phyloP scores from a whole-genome alignment of 805 yeast genomes.

The Pichia ethanolica region DNA sequence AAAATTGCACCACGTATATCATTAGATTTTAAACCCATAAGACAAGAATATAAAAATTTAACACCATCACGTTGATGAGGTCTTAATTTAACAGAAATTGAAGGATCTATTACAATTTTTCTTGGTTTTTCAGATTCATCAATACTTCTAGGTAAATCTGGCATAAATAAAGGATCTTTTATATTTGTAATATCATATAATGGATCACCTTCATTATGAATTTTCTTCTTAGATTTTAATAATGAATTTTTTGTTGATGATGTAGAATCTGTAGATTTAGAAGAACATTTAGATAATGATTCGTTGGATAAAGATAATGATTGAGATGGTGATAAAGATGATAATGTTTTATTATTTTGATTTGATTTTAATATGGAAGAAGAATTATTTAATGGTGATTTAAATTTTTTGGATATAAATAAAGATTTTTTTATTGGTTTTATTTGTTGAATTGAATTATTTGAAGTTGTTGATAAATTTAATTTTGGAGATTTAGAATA shows the following conservation, averaged over 20 bases:
- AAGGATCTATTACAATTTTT: conserved; percentile 57
- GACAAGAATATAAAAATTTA: conserved; percentile 69
- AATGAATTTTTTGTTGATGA: neutral
- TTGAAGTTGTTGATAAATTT: neutral
- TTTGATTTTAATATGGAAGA: no score
- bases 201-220: conserved; percentile 20
- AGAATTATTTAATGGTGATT: neutral
- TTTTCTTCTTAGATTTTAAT: neutral
- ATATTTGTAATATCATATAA: conserved; percentile 30
- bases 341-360: no score
- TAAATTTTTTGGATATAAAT: neutral
- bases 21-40: conserved; percentile 56
- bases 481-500: conserved; percentile 3
- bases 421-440: neutral
- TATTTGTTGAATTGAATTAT: neutral
- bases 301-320: no score
- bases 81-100: conserved; percentile 46
- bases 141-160: conserved; percentile 15
- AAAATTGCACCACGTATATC: conserved; percentile 65
- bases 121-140: conserved; percentile 7
- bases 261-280: no score
- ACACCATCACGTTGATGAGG: conserved; percentile 88
- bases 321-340: no score
- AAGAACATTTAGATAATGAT: no score
- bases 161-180: conserved; percentile 37